Percentiles rank a stretch among this genome's conserved stretches.
Evolutionary conservation across 2,329 filamentous ascomycete species (phyloP).

Genomic region (Lecanosticta acicola): DNA sequence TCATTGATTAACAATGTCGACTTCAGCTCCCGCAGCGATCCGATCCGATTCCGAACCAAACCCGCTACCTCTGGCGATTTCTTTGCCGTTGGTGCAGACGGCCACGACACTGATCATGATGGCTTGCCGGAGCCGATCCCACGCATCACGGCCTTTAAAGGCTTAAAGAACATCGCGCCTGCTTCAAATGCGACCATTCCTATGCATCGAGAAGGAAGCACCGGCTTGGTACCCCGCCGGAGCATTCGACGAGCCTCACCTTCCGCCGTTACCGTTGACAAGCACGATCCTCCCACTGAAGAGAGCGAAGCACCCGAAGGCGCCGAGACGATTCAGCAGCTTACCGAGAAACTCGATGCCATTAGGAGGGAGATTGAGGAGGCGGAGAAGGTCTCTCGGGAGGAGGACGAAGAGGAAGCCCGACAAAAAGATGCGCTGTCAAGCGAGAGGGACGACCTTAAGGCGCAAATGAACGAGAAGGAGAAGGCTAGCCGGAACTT

Average conservation of each 20-base stretch:
- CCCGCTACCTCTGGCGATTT: conserved; percentile 40
- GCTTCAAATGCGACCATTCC: conserved; percentile 58
- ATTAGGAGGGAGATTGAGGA: conserved; percentile 82
- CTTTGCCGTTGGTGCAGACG: conserved; percentile 30
- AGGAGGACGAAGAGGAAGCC: conserved; percentile 50
- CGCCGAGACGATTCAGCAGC: conserved; percentile 64
- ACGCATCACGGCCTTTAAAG: conserved; percentile 46
- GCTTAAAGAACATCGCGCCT: conserved; percentile 49
- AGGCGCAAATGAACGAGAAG: conserved; percentile 74
- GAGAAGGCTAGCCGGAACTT: conserved; percentile 84
- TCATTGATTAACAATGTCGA: conserved; percentile 87
- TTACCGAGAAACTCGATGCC: conserved; percentile 74
- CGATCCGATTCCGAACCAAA: conserved; percentile 74
- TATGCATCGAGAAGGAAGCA: conserved; percentile 61
- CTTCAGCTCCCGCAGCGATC: conserved; percentile 82
- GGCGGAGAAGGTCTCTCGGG: conserved; percentile 61
- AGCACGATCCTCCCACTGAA: conserved; percentile 36
- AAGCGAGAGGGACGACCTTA: conserved; percentile 73
- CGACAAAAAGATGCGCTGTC: conserved; percentile 49
- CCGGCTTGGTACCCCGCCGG: conserved; percentile 51
- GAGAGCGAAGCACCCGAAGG: conserved; percentile 48
- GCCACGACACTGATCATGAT: conserved; percentile 33
- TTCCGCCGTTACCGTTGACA: conserved; percentile 26
- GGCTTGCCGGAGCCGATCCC: conserved; percentile 46
- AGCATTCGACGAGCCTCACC: conserved; percentile 71